These are phyloP conservation scores for Melanogaster broomeanus DNA, from an alignment of 768 basidiomycete genomes.

Conservation along the genomic window DNA sequence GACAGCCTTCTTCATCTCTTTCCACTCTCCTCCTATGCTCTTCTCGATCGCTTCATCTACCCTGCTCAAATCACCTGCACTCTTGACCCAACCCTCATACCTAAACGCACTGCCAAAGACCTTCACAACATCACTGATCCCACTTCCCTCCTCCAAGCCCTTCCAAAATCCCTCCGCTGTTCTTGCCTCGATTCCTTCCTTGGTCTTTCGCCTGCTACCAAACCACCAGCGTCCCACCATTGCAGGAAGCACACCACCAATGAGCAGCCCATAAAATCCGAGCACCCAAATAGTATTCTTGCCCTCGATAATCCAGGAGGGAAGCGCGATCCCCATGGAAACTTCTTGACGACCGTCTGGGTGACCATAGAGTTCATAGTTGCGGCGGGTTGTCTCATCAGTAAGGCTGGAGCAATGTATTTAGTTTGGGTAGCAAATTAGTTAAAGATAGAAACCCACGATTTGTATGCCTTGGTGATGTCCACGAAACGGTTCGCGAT, in stretches of 20 bases:
- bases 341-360: conserved; percentile 97
- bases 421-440: not conserved
- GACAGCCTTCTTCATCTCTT: conserved; percentile 45
- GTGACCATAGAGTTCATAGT: conserved; percentile 87
- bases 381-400: conserved; percentile 89
- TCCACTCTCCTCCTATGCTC: conserved; percentile 56
- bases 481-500: conserved; percentile 88
- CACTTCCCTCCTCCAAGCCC: conserved; percentile 75
- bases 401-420: conserved; percentile 58
- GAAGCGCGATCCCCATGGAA: conserved; percentile 93
- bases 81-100: conserved; percentile 49
- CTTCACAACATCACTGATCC: conserved; percentile 69
- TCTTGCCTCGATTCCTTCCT: conserved; percentile 82
- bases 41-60: conserved; percentile 54
- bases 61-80: conserved; percentile 42
- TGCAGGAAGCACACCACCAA: conserved; percentile 83
- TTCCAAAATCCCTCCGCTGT: conserved; percentile 92
- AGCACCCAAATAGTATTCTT: conserved; percentile 92
- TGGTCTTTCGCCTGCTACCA: conserved; percentile 83
- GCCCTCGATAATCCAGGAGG: conserved; percentile 89
- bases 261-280: conserved; percentile 81
- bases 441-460: conserved; percentile 47
- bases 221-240: conserved; percentile 99
- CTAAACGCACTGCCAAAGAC: conserved; percentile 67
- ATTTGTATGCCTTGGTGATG: conserved; percentile 97